Conservation (phyloP, 2,329 filamentous ascomycete genomes). For the Penicillium sp. region DNA sequence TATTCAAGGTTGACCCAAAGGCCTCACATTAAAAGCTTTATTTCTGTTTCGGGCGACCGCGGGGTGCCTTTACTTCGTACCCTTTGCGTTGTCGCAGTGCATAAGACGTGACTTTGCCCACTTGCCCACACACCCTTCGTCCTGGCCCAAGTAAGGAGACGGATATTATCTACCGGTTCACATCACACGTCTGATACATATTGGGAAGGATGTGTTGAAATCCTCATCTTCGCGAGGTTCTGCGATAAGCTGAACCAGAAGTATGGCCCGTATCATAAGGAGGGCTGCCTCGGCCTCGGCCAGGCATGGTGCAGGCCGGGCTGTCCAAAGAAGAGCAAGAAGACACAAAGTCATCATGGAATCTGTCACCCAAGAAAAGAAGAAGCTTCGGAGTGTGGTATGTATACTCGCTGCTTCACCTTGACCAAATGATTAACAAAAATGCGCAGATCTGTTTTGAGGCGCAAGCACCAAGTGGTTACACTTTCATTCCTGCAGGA, state of each 20-base stretch:
- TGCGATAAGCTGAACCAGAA: conserved; percentile 20
- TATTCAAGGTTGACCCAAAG: not conserved
- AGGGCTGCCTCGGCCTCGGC: conserved; percentile 34
- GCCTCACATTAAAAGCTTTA: not conserved
- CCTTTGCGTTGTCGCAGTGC: not conserved
- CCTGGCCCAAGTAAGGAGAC: not conserved
- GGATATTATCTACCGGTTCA: not conserved
- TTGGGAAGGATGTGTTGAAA: conserved; percentile 17
- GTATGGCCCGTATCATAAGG: conserved; percentile 39
- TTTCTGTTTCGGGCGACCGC: not conserved
- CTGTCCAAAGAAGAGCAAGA: conserved; percentile 34
- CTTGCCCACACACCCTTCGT: too few species aligned
- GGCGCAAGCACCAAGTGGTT: conserved; percentile 56
- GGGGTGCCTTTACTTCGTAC: not conserved
- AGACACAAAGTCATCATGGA: conserved; percentile 59
- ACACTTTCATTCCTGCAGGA: conserved; percentile 60
- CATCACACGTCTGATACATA: not conserved
- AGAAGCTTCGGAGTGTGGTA: conserved; percentile 55
- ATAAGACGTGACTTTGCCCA: not conserved
- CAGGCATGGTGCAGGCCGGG: conserved; percentile 34
- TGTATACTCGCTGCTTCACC: conserved; percentile 23
- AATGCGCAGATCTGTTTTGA: conserved; percentile 53
- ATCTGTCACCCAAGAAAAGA: conserved; percentile 58
- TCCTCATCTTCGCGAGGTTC: conserved; percentile 16
- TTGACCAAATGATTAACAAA: conserved; percentile 31